Evolutionary conservation across 2,329 filamentous ascomycete species (phyloP).

Genomic region (Aspergillus pseudotamarii): DNA sequence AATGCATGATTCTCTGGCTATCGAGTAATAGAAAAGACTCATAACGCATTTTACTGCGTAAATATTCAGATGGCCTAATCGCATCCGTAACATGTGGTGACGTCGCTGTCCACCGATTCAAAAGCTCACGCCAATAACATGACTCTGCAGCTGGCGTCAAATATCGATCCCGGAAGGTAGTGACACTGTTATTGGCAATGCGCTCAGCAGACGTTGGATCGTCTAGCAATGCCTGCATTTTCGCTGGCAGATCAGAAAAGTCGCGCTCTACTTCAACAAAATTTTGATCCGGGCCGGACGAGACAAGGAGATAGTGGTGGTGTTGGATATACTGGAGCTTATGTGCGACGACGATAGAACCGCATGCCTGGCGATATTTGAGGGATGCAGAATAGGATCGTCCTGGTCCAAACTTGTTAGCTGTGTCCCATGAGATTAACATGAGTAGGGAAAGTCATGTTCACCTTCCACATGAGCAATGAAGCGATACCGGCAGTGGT

Average conservation of each 20-base stretch:
- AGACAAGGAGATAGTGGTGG: conserved; percentile 48
- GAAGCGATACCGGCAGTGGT: conserved; percentile 56
- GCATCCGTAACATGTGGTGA: conserved; percentile 25
- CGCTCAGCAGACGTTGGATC: conserved; percentile 42
- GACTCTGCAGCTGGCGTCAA: conserved; percentile 54
- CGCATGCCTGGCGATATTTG: conserved; percentile 55
- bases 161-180: conserved; percentile 53
- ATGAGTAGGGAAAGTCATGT: not conserved
- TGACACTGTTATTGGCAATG: conserved; percentile 52
- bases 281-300: conserved; percentile 50
- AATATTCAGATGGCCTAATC: conserved; percentile 15
- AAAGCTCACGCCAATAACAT: conserved; percentile 55
- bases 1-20: conserved; percentile 30
- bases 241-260: conserved; percentile 57
- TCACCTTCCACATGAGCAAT: conserved; percentile 54
- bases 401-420: conserved; percentile 18
- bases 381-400: conserved; percentile 53
- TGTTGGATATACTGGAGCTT: conserved; percentile 52
- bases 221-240: conserved; percentile 41
- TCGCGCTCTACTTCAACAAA: conserved; percentile 52
- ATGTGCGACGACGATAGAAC: conserved; percentile 52
- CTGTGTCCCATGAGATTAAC: not conserved
- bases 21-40: conserved; percentile 36
- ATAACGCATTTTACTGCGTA: conserved; percentile 28
- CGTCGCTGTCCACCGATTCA: conserved; percentile 33